Evolutionary conservation across 495 filamentous ascomycete species (phyloP).

Genomic region (Tuber brumale): DNA sequence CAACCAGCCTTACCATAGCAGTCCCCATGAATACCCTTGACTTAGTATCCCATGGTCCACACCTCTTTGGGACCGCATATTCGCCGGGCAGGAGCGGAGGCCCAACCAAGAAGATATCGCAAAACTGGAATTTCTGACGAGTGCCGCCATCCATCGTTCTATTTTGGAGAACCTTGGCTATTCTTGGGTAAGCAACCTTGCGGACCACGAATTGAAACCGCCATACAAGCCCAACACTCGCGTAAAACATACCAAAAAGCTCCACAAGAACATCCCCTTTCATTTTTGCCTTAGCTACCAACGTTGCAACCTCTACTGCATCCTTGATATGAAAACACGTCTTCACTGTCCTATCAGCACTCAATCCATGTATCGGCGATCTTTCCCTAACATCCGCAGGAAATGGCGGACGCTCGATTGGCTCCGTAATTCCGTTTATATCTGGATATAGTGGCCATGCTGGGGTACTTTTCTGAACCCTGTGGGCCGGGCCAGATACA

Average conservation of each 20-base stretch:
- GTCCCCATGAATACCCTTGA: conserved; percentile 45
- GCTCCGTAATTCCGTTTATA: conserved; percentile 15
- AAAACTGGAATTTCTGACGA: conserved; percentile 56
- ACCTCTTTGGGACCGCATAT: conserved; percentile 49
- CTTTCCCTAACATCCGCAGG: conserved; percentile 49
- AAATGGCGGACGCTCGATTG: conserved; percentile 50
- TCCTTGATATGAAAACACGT: conserved; percentile 59
- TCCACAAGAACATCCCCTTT: conserved; percentile 51
- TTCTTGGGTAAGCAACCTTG: background rate
- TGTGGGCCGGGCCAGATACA: background rate
- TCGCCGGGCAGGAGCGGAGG: conserved; percentile 50
- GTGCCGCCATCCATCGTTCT: conserved; percentile 44
- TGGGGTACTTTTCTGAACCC: background rate
- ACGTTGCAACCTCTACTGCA: conserved; percentile 48
- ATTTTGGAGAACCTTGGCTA: conserved; percentile 53
- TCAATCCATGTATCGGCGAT: conserved; percentile 50
- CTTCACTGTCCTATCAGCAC: conserved; percentile 47
- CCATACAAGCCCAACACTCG: background rate
- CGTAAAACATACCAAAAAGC: conserved; percentile 43
- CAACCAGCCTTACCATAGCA: conserved; percentile 51
- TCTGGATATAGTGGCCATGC: conserved; percentile 1
- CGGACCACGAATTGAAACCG: background rate
- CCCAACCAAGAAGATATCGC: conserved; percentile 54
- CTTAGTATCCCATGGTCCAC: conserved; percentile 48
- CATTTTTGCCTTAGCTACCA: conserved; percentile 37